A percentile compares a stretch with the other conserved stretches of the same genome.
phyloP scores from a whole-genome alignment of 1,139 yeast species.

The Yamadazyma triangularis region DNA sequence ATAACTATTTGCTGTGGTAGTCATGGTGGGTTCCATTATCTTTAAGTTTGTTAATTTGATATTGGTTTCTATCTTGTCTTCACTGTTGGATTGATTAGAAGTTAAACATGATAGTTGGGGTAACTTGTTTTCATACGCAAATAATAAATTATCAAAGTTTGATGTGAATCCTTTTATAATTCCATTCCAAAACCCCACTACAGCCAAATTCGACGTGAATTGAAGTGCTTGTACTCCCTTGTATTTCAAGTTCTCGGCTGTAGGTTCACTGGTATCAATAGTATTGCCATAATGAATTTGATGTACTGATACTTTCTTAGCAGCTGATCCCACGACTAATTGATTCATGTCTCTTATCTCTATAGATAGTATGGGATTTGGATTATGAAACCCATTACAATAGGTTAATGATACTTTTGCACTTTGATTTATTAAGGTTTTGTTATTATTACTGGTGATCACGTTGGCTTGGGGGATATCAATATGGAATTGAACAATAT shows the following conservation, averaged over 20 bases:
- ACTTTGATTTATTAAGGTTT: constrained; percentile 7
- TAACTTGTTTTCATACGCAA: constrained; percentile 10
- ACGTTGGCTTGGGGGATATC: constrained; percentile 11
- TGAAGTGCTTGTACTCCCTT: constrained; percentile 20
- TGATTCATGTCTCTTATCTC: constrained; percentile 13
- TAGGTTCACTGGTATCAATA: not conserved
- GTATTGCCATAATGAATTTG: constrained; percentile 4
- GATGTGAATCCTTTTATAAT: constrained; percentile 19
- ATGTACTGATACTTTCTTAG: constrained; percentile 28
- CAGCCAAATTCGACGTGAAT: constrained; percentile 5
- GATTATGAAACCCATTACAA: constrained; percentile 31
- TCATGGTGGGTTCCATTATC: constrained; percentile 4
- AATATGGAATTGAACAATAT: constrained; percentile 28
- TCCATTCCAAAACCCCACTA: constrained; percentile 43
- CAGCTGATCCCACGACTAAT: constrained; percentile 42
- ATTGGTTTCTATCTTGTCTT: constrained; percentile 7
- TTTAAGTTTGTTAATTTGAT: constrained; percentile 15
- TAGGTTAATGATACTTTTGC: constrained; percentile 14
- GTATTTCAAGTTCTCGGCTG: constrained; percentile 12
- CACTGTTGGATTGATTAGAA: constrained; percentile 7
- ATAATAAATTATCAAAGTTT: constrained; percentile 6
- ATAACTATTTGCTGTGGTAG: not conserved
- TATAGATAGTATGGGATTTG: constrained; percentile 49
- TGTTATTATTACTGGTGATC: constrained; percentile 1
- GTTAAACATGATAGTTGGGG: constrained; percentile 12